Base-by-base conservation (phyloP, 2,329 filamentous ascomycete genomes). In the Colletotrichum sp. region DNA sequence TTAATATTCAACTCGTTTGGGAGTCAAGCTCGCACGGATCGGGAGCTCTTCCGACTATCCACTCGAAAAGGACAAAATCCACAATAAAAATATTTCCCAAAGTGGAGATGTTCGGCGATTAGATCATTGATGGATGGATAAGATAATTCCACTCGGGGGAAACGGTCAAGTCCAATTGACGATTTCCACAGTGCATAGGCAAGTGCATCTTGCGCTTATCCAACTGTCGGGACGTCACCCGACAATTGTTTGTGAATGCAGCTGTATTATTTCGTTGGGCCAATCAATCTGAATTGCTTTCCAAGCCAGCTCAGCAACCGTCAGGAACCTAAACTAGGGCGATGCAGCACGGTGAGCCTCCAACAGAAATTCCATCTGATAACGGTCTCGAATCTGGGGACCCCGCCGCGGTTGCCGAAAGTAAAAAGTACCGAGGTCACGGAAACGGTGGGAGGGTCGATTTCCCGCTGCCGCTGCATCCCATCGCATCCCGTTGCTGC, bases 391-490 rank as follows among this genome's bases (percentile, higher is more conserved):
- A 75, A 52, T 75, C 64, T 66, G 69, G 73, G 73, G 63, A 19
- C 32, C 27, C 57, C 44, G n/a, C 57, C 69, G 69, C 69, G 27
- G 13, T 73, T 75, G 73, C 73, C 70, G 73, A 75, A 75, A 22
- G 44, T 73, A 44, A 75, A 34, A 68, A 34, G 44, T 68, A 59
- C 73, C 73, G 73, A 75, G 73, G 73, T 72, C 69, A 19, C 52
- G 55, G 28, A 66, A 48, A 52, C 30, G 30, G 68, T 22, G 66
- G 25, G 19, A 28, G 25, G n/a, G 36, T 36, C 28, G 9, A n/a
- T 39, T 55, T 32, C 63, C 63, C 19, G 60, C 57, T 68, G 52
- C 66, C 36, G 19, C 32, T 34, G 28, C 60, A 32, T 36, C 60
- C 30, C 60, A 8, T 9, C 28, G 5, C 55, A 3, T 30, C 55